Percentiles rank a stretch among this genome's conserved stretches.
Evolutionary conservation across 176 grass and related monocot species (phyloP).

Genomic region (Rhynchospora breviuscula): DNA sequence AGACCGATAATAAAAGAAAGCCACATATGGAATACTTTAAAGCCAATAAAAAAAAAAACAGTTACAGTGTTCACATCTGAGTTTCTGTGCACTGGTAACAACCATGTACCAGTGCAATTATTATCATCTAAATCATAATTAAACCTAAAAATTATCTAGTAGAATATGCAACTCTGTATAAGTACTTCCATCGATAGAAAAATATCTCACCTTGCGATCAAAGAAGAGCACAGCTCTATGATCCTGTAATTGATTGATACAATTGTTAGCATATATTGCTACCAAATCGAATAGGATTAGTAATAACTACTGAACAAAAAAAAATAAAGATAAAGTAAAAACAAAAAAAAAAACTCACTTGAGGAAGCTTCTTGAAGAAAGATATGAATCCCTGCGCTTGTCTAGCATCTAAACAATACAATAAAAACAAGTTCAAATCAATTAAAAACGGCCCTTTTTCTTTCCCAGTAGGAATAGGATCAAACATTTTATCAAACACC

Average conservation of each 20-base stretch:
- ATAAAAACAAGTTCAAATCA: not conserved
- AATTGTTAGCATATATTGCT: slow-evolving; percentile 10
- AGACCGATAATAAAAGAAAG: not conserved
- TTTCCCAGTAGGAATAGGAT: not conserved
- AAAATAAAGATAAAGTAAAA: not conserved
- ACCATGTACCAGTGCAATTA: too few relatives aligned
- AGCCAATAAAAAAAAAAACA: too few relatives aligned
- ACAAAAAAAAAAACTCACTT: slow-evolving; percentile 31
- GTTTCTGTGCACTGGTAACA: too few relatives aligned
- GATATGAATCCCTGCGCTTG: slow-evolving; percentile 95
- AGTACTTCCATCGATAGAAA: not conserved
- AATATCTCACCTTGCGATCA: slow-evolving; percentile 59
- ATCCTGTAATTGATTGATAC: slow-evolving; percentile 38
- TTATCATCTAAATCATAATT: not conserved
- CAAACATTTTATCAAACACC: not conserved
- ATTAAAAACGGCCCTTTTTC: not conserved
- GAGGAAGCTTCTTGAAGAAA: slow-evolving; percentile 76
- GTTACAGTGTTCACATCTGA: too few relatives aligned
- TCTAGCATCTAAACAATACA: slow-evolving; percentile 50
- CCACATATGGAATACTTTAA: not conserved
- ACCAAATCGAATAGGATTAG: not conserved
- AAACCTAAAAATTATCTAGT: not conserved
- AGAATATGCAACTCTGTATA: not conserved
- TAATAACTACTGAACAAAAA: not conserved
- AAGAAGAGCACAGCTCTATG: slow-evolving; percentile 67